Base-by-base conservation (phyloP, 345 rosid species). In the Triadica sebifera region DNA sequence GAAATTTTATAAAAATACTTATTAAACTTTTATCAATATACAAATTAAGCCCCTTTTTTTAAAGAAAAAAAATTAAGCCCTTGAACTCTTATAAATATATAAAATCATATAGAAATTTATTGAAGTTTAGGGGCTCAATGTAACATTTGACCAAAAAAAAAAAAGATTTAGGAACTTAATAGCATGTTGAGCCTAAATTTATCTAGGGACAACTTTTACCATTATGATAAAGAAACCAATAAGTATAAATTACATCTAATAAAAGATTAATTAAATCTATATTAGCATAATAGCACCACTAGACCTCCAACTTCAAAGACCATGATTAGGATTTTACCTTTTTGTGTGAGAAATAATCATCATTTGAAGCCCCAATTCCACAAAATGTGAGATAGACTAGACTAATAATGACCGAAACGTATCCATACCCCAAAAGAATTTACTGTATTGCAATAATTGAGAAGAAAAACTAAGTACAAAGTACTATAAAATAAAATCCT, bases 381-480 rank as follows among this genome's bases (percentile, higher is more conserved):
- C 34, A 29, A 29, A n/a, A n/a, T n/a, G n/a, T n/a, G n/a, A n/a
- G n/a, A n/a, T n/a, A n/a, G n/a, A n/a, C n/a, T n/a, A n/a, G 19
- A 7, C 34, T 7, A 62, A 72, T 62, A 49, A 49, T 62, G 68
- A 37, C 67, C 22, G 11, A 43, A 49, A 19, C 34, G 68, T 51
- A 60, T 5, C 12, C 19, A 59, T 25, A 25, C 29, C 67, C 58
- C n/a, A n/a, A n/a, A n/a, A n/a, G n/a, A n/a, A n/a, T 39, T 16
- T 5, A 50, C 20, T 20, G 13, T 10, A 61, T 19, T 34, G 3
- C 34, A 63, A 64, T 74, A 65, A 74, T 65, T 64, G 79, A 49
- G 13, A 62, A 15, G 60, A 51, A 67, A 65, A 17, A 29, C 34
- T 1, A 29, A 29, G 34, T 76, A 55, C 16, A 69, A 5, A 12